Evolutionary conservation across 2,329 filamentous ascomycete species (phyloP).

Genomic region (Sporothrix inflata): DNA sequence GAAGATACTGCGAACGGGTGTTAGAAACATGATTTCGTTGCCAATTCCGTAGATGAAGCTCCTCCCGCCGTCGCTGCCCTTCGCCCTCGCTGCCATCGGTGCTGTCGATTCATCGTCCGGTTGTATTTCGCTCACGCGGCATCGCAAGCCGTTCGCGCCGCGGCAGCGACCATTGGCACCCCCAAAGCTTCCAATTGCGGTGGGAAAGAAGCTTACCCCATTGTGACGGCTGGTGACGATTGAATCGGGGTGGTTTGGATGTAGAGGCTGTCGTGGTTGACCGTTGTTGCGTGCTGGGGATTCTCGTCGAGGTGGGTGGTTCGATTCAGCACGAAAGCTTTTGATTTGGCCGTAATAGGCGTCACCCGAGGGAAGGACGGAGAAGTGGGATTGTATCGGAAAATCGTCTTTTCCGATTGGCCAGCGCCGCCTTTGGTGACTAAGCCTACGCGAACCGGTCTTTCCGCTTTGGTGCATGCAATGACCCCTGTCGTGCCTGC

Average conservation of each 20-base stretch:
- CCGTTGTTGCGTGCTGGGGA: slow-evolving; percentile 27
- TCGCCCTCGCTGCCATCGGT: not conserved
- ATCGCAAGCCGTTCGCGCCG: not conserved
- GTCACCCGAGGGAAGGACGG: slow-evolving; percentile 28
- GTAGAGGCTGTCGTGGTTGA: slow-evolving; percentile 22
- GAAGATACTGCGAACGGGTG: slow-evolving; percentile 53
- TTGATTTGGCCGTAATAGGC: slow-evolving; percentile 26
- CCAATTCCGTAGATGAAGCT: not conserved
- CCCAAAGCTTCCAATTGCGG: not conserved
- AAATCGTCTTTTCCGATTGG: slow-evolving; percentile 35
- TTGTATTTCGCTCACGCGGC: slow-evolving; percentile 25
- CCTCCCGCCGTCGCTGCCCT: not conserved
- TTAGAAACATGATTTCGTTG: not conserved
- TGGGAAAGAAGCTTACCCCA: slow-evolving; percentile 32
- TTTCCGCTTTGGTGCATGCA: not conserved
- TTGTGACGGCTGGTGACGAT: slow-evolving; percentile 30
- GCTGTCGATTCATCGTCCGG: slow-evolving; percentile 4
- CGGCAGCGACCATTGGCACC: slow-evolving; percentile 7
- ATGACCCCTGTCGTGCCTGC: not conserved
- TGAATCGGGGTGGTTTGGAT: slow-evolving; percentile 12
- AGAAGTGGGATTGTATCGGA: slow-evolving; percentile 26
- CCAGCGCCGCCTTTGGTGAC: slow-evolving; percentile 12
- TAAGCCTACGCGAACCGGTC: slow-evolving; percentile 14
- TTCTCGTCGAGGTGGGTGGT: slow-evolving; percentile 28
- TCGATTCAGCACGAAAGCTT: slow-evolving; percentile 34